These are phyloP conservation scores for Colletotrichum higginsianum DNA, from an alignment of 2,329 filamentous ascomycete species.

Conservation along the genomic window DNA sequence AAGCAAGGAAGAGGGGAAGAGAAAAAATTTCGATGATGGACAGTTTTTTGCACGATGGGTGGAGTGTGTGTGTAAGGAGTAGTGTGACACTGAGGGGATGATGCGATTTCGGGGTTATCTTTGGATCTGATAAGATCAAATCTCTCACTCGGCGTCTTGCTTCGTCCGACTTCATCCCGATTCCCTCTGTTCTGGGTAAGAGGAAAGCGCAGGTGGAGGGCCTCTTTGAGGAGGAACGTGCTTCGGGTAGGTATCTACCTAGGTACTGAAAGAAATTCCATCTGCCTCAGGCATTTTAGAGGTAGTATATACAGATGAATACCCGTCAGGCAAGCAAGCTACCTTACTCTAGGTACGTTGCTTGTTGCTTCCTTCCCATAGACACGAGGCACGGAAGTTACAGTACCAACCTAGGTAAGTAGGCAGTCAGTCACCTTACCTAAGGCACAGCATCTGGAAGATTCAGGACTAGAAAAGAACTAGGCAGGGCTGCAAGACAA, in stretches of 20 bases:
- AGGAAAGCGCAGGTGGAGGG: neutral
- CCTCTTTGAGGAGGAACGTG: neutral
- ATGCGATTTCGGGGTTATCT: conserved; percentile 59
- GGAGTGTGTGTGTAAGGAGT: conserved; percentile 8
- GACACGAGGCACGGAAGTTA: too few relatives aligned
- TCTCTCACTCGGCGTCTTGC: conserved; percentile 12
- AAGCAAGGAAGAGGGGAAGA: neutral
- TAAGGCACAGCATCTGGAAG: neutral
- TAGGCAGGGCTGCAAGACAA: neutral
- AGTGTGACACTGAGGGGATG: conserved; percentile 20
- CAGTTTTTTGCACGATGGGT: conserved; percentile 25
- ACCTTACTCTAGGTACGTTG: too few relatives aligned
- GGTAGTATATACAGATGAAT: too few relatives aligned
- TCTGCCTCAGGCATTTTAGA: too few relatives aligned
- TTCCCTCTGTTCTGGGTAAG: neutral
- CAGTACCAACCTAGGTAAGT: too few relatives aligned
- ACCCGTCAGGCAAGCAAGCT: too few relatives aligned
- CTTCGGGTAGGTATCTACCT: too few relatives aligned
- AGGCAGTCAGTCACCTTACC: neutral
- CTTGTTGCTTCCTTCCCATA: too few relatives aligned
- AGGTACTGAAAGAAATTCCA: too few relatives aligned
- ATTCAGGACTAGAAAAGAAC: neutral
- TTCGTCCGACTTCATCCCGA: conserved; percentile 8
- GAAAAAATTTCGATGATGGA: conserved; percentile 23
- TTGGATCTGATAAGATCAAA: conserved; percentile 68